Evolutionary conservation across 164 flowering plant genomes (phyloP), one percentile per base, ranked within the genome.

Genomic region (Platanus orientalis): DNA sequence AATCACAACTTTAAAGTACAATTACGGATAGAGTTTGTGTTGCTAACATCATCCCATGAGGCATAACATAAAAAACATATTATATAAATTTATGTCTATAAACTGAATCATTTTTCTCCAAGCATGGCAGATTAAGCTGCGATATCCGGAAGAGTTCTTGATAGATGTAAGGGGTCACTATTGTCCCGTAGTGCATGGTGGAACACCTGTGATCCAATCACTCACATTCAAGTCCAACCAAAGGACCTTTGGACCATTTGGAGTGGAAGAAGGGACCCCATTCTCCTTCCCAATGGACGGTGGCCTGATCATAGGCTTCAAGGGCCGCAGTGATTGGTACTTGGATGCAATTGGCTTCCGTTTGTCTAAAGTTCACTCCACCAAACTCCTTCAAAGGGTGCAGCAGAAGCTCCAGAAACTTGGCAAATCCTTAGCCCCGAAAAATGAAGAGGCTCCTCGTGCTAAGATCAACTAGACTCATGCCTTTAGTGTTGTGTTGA

Each of bases 181-280:
- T 54, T 29, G 76, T 55, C 77, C 87, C 0, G 74, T 85, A 58
- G 87, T 84, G 19, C 42, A 55, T 20, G 69, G 85, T 2, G 84
- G 85, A 42, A 57, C 77, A 25, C 77, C 86, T 0, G 88, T 85
- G 60, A 84, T 85, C 34, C 67, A 88, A 40, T 82, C 89, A 5
- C 80, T 89, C 20, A 81, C 78, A 0, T 78, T 89, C 66, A 78
- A 72, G 80, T 85, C 71, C 77, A 89, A 87, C 66, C 32, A 6
- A 26, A 73, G 83, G 64, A 84, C 71, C 1, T 82, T 77, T n/a
- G 93, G 96, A 2, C 89, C 93, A 0, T 87, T 17, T 42, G 96
- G 96, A 32, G 68, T 78, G 0, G 91, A 83, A 73, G 84, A 82
- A 71, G 96, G 93, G 16, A 87, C 84, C 0, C 89, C 89, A 0